phyloP scores from a whole-genome alignment of 768 basidiomycete species.

The Tulasnella sp. region DNA sequence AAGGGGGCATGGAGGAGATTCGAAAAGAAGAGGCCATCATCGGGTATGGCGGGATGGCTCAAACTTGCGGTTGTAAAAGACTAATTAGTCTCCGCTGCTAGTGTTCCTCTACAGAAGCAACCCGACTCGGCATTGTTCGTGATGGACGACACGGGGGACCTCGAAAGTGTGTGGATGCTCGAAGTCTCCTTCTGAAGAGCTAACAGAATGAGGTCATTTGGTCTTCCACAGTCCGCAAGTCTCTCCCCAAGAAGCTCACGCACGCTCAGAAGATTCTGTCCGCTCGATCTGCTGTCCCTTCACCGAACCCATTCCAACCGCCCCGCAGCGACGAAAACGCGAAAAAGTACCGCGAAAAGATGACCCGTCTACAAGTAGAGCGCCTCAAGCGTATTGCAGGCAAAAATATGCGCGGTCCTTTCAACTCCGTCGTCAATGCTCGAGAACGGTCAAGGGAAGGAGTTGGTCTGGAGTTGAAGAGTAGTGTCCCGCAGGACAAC shows the following conservation, averaged over 20 bases:
- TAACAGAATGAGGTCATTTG: neutral
- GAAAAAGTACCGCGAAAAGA: constrained; percentile 40
- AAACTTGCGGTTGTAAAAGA: neutral
- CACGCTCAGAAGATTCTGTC: constrained; percentile 74
- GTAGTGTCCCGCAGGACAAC: constrained; percentile 56
- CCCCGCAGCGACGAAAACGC: constrained; percentile 21
- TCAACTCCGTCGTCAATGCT: constrained; percentile 71
- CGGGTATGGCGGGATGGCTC: constrained; percentile 58
- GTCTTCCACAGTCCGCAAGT: constrained; percentile 58
- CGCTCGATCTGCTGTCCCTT: constrained; percentile 86
- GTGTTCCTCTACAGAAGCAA: constrained; percentile 66
- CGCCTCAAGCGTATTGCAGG: constrained; percentile 76
- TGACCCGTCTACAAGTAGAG: constrained; percentile 73
- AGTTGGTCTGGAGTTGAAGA: constrained; percentile 33
- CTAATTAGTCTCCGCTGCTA: constrained; percentile 42
- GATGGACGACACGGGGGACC: constrained; percentile 79
- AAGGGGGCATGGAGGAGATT: constrained; percentile 71
- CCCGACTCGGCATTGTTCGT: constrained; percentile 76
- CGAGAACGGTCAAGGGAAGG: constrained; percentile 50
- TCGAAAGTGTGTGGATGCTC: constrained; percentile 55
- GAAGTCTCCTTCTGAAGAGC: neutral
- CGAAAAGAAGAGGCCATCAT: constrained; percentile 79
- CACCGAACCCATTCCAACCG: constrained; percentile 60
- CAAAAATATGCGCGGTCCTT: constrained; percentile 68
- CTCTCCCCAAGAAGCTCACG: constrained; percentile 44